Evolutionary conservation across 179 eudicot genomes (phyloP).

Genomic region (Kewa caespitosa): DNA sequence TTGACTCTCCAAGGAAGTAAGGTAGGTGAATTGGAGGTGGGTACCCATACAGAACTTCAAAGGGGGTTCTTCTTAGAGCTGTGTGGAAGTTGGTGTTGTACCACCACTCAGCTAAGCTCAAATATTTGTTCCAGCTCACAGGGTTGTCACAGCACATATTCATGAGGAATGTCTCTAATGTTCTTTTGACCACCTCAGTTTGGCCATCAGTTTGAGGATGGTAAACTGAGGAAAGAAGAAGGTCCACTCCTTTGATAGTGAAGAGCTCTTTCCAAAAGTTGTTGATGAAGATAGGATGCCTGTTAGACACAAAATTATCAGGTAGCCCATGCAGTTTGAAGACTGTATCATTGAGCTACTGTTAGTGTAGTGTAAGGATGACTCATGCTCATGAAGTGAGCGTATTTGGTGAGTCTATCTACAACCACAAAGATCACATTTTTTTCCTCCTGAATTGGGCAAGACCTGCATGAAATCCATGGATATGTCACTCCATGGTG

Average conservation of each 20-base stretch:
- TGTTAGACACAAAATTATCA: neutral
- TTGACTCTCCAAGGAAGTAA: neutral
- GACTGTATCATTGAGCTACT: neutral
- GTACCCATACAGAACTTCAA: neutral
- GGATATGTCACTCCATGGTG: neutral
- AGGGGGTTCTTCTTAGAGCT: neutral
- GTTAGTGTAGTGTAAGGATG: neutral
- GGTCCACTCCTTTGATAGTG: neutral
- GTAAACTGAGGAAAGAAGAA: too few species aligned
- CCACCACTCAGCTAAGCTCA: conserved; percentile 14
- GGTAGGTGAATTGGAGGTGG: conserved; percentile 1
- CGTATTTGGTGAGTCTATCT: neutral
- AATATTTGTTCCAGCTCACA: neutral
- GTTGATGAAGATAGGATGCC: neutral
- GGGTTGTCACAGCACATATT: neutral
- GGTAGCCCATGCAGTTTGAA: conserved; percentile 1
- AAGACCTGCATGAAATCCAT: neutral
- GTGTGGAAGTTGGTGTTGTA: conserved; percentile 12
- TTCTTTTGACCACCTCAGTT: neutral
- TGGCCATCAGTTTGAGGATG: conserved; percentile 7
- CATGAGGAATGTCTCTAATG: neutral
- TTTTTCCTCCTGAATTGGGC: neutral
- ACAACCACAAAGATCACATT: neutral
- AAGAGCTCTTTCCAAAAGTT: neutral
- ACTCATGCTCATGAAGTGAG: neutral